These are phyloP conservation scores for Dujonia santamariae DNA, from an alignment of 1,139 yeast genomes.

Conservation along the genomic window DNA sequence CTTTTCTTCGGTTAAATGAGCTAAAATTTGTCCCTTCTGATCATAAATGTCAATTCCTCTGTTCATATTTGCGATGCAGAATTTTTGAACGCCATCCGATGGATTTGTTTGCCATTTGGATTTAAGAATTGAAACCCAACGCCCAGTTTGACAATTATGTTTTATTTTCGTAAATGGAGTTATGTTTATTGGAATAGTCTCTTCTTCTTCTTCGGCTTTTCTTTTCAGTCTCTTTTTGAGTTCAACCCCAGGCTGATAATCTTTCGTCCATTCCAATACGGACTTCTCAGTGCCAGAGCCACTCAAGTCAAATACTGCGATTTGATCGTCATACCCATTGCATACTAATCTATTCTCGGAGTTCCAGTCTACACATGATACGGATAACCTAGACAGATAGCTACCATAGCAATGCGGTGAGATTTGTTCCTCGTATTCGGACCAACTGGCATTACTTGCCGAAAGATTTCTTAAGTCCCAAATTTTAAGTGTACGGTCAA, in stretches of 20 bases:
- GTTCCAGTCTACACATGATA: slow-evolving; percentile 88
- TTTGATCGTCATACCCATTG: slow-evolving; percentile 88
- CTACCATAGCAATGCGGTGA: slow-evolving; percentile 60
- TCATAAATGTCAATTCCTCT: slow-evolving; percentile 79
- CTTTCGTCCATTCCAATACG: slow-evolving; percentile 26
- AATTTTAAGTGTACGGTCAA: slow-evolving; percentile 76
- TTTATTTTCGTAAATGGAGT: slow-evolving; percentile 59
- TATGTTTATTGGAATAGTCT: slow-evolving; percentile 31
- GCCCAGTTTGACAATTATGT: slow-evolving; percentile 93
- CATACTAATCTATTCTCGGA: slow-evolving; percentile 71
- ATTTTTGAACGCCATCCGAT: slow-evolving; percentile 70
- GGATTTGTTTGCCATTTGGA: slow-evolving; percentile 79
- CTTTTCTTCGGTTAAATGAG: slow-evolving; percentile 56
- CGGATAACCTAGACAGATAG: slow-evolving; percentile 71
- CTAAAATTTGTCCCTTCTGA: slow-evolving; percentile 71
- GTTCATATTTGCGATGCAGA: slow-evolving; percentile 91
- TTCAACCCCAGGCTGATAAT: slow-evolving; percentile 17
- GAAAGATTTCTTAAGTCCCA: slow-evolving; percentile 75
- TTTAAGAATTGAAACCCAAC: slow-evolving; percentile 92
- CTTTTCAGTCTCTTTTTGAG: slow-evolving; percentile 13
- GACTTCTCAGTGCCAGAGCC: slow-evolving; percentile 11
- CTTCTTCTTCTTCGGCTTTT: slow-evolving; percentile 17
- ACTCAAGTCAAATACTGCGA: slow-evolving; percentile 48
- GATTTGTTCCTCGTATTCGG: slow-evolving; percentile 30
- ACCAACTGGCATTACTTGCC: slow-evolving; percentile 37